Percentiles rank a stretch among this genome's conserved stretches.
Conservation (phyloP, 176 grass and related monocot genomes). For the Zizania latifolia region DNA sequence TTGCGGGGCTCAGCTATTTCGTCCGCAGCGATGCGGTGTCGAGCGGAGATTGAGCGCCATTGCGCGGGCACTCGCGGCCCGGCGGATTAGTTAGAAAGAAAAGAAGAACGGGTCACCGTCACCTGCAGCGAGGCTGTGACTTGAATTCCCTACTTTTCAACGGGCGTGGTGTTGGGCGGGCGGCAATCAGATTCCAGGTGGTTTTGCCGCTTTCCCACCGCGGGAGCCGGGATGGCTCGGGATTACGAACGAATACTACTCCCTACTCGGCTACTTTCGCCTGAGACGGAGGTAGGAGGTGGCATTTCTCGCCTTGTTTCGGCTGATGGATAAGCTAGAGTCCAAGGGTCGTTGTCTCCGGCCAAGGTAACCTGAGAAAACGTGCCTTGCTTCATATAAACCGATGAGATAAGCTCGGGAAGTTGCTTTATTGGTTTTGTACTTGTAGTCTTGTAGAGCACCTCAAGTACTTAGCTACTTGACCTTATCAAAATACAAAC, state of each 20-base stretch:
- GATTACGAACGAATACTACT: too few species aligned
- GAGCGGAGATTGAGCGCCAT: constrained; percentile 23
- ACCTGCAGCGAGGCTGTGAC: background rate
- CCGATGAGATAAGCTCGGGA: background rate
- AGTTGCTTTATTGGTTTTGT: background rate
- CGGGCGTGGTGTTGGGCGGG: background rate
- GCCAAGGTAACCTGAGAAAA: background rate
- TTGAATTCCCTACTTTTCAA: constrained; percentile 1
- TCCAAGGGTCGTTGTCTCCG: background rate
- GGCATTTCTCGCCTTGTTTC: background rate
- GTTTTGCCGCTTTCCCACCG: background rate
- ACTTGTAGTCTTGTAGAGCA: background rate
- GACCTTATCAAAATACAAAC: background rate
- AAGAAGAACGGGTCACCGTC: background rate
- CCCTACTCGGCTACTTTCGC: background rate
- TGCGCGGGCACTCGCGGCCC: background rate
- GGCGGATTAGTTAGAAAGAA: background rate
- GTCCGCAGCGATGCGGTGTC: constrained; percentile 29
- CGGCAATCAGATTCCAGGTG: background rate
- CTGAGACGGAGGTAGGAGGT: too few species aligned
- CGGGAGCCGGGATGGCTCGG: background rate
- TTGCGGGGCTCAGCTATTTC: constrained; percentile 18
- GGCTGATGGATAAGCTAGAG: background rate
- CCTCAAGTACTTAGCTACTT: background rate
- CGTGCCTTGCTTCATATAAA: background rate